Evolutionary conservation across 371 early-diverging fungal genomes (phyloP), one percentile per base, ranked within the genome.

Genomic region (Umbelopsis sp.): DNA sequence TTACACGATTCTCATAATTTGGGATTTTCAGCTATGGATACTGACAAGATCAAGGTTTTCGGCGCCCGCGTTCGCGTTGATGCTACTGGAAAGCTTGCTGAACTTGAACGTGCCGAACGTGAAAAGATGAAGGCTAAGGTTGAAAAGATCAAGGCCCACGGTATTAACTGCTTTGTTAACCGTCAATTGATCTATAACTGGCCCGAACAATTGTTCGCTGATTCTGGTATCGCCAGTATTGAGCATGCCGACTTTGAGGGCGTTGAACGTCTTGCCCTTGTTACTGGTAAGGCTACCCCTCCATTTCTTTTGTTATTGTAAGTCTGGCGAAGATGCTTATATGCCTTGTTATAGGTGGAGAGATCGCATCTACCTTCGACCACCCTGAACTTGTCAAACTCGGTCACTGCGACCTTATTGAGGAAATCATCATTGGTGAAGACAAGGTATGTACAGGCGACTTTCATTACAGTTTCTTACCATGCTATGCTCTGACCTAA

Each of bases 231-330:
- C 77, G 91, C 94, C 80, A 92, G 96, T 50, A 99, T 99, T 73
- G 99, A 99, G 81, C 98, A 99, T 76, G 99, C 99, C 50, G 99
- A 99, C 76, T 99, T 99, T 77, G 99, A 98, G 75, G 99, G 99
- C 74, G 93, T 99, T 45, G 99, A 99, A 83, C 90, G 99, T 63
- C 85, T 99, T 69, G 95, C 98, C 51, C 85, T 97, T 67, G 99
- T 99, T 12, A 97, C 98, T 44, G 95, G 89, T 76, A 76, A 50
- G 41, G 20, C 8, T 44, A 65, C 8, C 22, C 11, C n/a, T 2
- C 22, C 22, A 37, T 65, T 0, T 12, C 45, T 37, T 37, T 32
- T 48, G 48, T 12, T 48, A 20, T 22, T 7, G 2, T 22, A 7
- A 38, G n/a, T 62, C 16, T 22, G 14, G 16, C 14, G 14, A 38